A percentile compares a stretch with the other conserved stretches of the same genome.
Conservation (phyloP, 2,329 filamentous ascomycete species). For the Keithomyces neogunnii region DNA sequence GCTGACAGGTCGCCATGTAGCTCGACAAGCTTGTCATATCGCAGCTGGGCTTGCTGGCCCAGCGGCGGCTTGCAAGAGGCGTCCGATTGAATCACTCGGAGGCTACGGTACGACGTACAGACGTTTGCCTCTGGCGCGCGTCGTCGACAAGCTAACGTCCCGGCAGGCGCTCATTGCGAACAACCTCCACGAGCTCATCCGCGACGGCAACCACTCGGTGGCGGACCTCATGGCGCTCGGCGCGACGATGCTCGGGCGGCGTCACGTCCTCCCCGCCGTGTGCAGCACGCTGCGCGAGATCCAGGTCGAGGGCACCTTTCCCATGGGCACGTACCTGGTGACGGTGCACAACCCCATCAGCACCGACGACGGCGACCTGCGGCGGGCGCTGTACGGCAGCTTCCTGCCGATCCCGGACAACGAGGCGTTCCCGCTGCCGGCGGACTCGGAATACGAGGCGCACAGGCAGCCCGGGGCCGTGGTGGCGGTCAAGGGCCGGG, state of each 20-base stretch:
- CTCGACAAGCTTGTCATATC: constrained; percentile 94
- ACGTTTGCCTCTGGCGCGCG: background rate
- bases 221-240: constrained; percentile 90
- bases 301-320: constrained; percentile 92
- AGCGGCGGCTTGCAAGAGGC: constrained; percentile 78
- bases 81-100: constrained; percentile 86
- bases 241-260: constrained; percentile 83
- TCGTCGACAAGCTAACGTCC: too few relatives aligned
- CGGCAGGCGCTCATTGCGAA: constrained; percentile 69
- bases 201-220: constrained; percentile 88
- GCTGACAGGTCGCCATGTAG: constrained; percentile 34
- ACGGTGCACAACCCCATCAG: constrained; percentile 88
- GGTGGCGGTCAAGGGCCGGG: constrained; percentile 57
- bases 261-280: constrained; percentile 82
- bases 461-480: constrained; percentile 72
- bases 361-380: constrained; percentile 76
- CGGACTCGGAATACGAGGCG: constrained; percentile 56
- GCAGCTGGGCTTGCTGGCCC: constrained; percentile 79
- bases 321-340: constrained; percentile 82
- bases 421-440: constrained; percentile 58
- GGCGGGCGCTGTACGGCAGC: constrained; percentile 81
- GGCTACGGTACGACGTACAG: constrained; percentile 52
- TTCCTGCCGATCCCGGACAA: constrained; percentile 73
- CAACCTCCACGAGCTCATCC: constrained; percentile 91
- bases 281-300: constrained; percentile 71